Percentiles rank a stretch among this genome's conserved stretches.
These are phyloP conservation scores for Curvularia sp. DNA, from an alignment of 2,329 filamentous ascomycete genomes.

Conservation along the genomic window DNA sequence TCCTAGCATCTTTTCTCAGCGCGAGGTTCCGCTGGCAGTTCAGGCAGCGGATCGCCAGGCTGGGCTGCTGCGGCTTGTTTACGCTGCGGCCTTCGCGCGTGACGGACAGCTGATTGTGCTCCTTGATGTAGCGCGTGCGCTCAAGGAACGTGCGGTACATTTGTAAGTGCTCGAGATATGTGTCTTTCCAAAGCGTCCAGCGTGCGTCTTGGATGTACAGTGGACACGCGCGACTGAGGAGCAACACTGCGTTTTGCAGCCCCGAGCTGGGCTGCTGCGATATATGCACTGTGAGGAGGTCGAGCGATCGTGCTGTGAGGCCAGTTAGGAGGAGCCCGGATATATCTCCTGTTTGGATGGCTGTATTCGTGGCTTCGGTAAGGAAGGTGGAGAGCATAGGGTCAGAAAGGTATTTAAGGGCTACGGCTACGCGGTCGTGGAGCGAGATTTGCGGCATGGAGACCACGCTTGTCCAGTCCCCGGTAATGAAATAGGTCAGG, in stretches of 20 bases:
- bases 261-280: conserved; percentile 71
- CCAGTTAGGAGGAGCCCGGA: conserved; percentile 81
- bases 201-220: conserved; percentile 79
- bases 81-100: conserved; percentile 69
- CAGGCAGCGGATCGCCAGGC: conserved; percentile 77
- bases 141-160: conserved; percentile 74
- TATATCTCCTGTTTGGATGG: conserved; percentile 72
- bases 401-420: conserved; percentile 73
- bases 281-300: conserved; percentile 78
- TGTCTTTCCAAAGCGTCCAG: conserved; percentile 78
- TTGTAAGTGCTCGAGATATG: conserved; percentile 74
- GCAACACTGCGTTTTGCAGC: conserved; percentile 78
- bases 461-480: conserved; percentile 77
- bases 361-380: conserved; percentile 63
- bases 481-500: conserved; percentile 77
- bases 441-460: conserved; percentile 76
- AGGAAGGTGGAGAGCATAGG: conserved; percentile 55
- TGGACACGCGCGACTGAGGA: conserved; percentile 76
- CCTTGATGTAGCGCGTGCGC: conserved; percentile 78
- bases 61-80: conserved; percentile 67
- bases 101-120: conserved; percentile 72
- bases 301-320: conserved; percentile 74
- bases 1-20: conserved; percentile 37
- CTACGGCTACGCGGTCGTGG: conserved; percentile 76
- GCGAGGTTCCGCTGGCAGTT: conserved; percentile 71